Evolutionary conservation across 2,329 filamentous ascomycete species (phyloP), one percentile per base, ranked within the genome.

Genomic region (Epichloe sylvatica): DNA sequence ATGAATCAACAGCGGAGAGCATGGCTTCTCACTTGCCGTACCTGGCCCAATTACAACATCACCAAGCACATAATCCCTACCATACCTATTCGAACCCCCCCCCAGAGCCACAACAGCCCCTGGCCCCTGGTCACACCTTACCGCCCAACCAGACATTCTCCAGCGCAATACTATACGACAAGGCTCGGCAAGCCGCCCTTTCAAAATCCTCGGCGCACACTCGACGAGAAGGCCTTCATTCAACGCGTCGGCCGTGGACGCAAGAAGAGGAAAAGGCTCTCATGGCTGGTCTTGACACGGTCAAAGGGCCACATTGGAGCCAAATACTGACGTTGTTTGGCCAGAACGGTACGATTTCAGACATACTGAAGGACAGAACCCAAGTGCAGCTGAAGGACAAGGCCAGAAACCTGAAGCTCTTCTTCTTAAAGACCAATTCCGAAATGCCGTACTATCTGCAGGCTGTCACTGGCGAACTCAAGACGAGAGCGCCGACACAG

Each of bases 311-410:
- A 17, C 88, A 95, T 60, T 95, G 89, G 89, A 91, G 86, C 57
- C 88, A 94, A 62, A 95, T 95, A 44, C 71, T 95, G 12, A 83
- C 83, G 2, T 76, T 94, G 40, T 94, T 91, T 62, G 89, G 89
- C 0, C 76, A 80, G 0, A 84, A 83, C 40, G 89, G 89, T 5
- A 84, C 83, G 0, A 78, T 91, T 23, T 90, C 81, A 44, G 84
- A 91, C 57, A 84, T 91, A 23, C 73, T 94, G 19, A 91, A 90
- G 57, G 89, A 94, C 62, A 78, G 88, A 35, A 94, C 89, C 42
- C 88, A 95, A 61, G 89, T 95, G 0, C 89, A 94, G 62, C 73
- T 94, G 12, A 95, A 95, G 64, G 88, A 95, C 62, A 95, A 95
- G 66, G 88, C 88, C 1, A 76, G 88, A 46, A 95, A 95, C 55